Evolutionary conservation across 2,329 filamentous ascomycete genomes (phyloP).

Genomic region (Neospermospora avenae): DNA sequence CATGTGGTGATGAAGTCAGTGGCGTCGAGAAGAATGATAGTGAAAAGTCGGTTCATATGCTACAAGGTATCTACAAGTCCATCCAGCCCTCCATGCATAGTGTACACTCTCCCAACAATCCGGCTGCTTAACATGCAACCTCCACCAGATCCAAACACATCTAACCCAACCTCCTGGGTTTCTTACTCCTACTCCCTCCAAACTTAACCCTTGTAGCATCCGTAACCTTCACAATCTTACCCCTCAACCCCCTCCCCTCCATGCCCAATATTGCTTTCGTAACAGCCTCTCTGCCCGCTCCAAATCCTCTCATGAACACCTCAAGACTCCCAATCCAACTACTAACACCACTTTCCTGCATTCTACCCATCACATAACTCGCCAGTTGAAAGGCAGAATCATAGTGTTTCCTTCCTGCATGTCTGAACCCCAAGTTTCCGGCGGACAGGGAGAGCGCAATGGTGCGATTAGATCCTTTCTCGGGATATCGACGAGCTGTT

Average conservation of each 20-base stretch:
- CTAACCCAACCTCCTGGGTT: slow-evolving; percentile 69
- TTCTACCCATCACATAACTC: slow-evolving; percentile 76
- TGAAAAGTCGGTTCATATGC: neutral
- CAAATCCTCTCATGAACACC: slow-evolving; percentile 81
- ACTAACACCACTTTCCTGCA: slow-evolving; percentile 78
- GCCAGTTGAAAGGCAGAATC: slow-evolving; percentile 91
- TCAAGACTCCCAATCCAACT: slow-evolving; percentile 74
- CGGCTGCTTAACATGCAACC: neutral
- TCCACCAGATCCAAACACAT: neutral
- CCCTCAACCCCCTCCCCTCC: slow-evolving; percentile 74
- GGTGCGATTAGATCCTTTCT: slow-evolving; percentile 16
- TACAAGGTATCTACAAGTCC: slow-evolving; percentile 12
- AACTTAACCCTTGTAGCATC: slow-evolving; percentile 93
- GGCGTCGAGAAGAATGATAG: too few relatives aligned
- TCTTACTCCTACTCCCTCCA: slow-evolving; percentile 84
- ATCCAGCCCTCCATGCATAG: neutral
- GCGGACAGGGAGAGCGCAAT: slow-evolving; percentile 64
- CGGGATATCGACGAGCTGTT: slow-evolving; percentile 14
- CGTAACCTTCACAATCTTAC: slow-evolving; percentile 73
- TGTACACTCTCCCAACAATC: slow-evolving; percentile 13
- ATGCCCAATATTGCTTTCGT: slow-evolving; percentile 84
- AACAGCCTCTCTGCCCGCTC: slow-evolving; percentile 80
- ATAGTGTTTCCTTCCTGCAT: slow-evolving; percentile 75
- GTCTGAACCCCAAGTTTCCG: slow-evolving; percentile 90
- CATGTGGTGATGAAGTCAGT: too few relatives aligned